These are phyloP conservation scores for Platanthera zijinensis DNA, from an alignment of 106 monocot genomes.

Conservation along the genomic window DNA sequence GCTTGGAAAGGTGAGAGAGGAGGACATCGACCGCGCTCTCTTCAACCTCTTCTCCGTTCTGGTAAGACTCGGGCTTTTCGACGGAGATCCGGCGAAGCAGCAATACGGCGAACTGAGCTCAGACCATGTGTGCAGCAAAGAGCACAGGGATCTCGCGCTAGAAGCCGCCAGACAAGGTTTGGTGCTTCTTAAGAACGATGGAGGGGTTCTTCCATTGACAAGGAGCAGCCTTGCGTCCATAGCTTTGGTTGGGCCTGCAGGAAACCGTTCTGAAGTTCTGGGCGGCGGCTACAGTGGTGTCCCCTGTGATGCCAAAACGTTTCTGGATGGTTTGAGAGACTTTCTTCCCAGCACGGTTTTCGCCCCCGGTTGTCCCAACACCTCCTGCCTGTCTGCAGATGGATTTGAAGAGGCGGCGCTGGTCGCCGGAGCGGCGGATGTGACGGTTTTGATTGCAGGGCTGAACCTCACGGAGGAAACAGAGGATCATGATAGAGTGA, in stretches of 20 bases:
- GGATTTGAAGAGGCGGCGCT: constrained; percentile 50
- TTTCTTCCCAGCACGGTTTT: constrained; percentile 27
- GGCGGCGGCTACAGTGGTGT: constrained; percentile 75
- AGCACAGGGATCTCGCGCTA: constrained; percentile 51
- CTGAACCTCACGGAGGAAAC: constrained; percentile 62
- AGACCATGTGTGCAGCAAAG: constrained; percentile 33
- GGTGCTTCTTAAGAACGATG: constrained; percentile 67
- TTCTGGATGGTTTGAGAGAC: constrained; percentile 49
- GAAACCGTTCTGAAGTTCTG: constrained; percentile 30
- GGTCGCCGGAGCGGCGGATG: constrained; percentile 45
- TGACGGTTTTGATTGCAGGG: constrained; percentile 61
- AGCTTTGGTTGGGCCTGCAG: constrained; percentile 75
- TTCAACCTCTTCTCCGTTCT: constrained; percentile 79
- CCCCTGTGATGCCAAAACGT: constrained; percentile 45
- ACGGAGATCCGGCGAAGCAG: constrained; percentile 34
- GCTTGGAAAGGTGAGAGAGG: constrained; percentile 44
- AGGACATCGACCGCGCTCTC: constrained; percentile 70
- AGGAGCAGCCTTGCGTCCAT: constrained; percentile 28
- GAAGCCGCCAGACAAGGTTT: constrained; percentile 62
- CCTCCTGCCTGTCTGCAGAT: constrained; percentile 28
- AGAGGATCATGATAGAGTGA: constrained; percentile 66
- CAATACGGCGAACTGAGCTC: constrained; percentile 31
- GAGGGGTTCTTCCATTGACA: constrained; percentile 40
- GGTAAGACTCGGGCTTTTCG: constrained; percentile 66
- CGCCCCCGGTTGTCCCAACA: constrained; percentile 48